Evolutionary conservation across 2,329 filamentous ascomycete species (phyloP), one percentile per base, ranked within the genome.

Genomic region (Penicillium vulpinum): DNA sequence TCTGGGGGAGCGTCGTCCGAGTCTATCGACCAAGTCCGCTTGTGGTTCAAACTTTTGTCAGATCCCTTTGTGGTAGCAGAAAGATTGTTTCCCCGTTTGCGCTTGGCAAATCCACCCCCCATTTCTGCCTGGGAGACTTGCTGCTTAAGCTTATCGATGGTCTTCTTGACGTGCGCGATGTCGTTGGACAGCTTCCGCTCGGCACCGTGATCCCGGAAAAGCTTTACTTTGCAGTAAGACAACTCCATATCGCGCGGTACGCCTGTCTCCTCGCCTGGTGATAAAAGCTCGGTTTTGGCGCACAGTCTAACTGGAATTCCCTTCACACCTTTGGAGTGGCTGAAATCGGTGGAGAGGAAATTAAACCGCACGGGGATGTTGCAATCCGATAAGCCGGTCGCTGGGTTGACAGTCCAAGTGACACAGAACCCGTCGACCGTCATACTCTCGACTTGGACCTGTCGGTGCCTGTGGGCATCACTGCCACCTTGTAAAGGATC

Each of bases 321-420:
- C 76, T 97, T 99, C 47, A 99, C 94, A 44, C 94, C 94, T 71
- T 99, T 99, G 10, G 94, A 97, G 71, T 97, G 94, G 73, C 93
- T 97, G 72, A 97, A 99, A 72, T 99, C 94, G 9, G 94, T 99
- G 0, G 94, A 99, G 0, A 99, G 81, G 71, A 99, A 99, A 77
- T 99, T 99, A 81, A 97, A 99, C 44, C 94, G 90, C 13, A 97
- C 91, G 9, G 92, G 89, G 54, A 99, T 86, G 47, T 87, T 90
- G 73, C 92, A 94, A 67, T 97, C 92, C 4, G 88, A 83, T 70
- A 11, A 75, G 0, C 87, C 86, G 47, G 87, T 88, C 40, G 68
- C 57, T 36, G 84, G 75, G 5, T 86, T 88, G 0, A 91, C 88
- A 0, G 88, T 90, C 93, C 93, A 97, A 6, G 88, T 85, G 5